These are phyloP conservation scores for Larix kaempferi DNA, from an alignment of 75 land plant genomes.

Conservation along the genomic window DNA sequence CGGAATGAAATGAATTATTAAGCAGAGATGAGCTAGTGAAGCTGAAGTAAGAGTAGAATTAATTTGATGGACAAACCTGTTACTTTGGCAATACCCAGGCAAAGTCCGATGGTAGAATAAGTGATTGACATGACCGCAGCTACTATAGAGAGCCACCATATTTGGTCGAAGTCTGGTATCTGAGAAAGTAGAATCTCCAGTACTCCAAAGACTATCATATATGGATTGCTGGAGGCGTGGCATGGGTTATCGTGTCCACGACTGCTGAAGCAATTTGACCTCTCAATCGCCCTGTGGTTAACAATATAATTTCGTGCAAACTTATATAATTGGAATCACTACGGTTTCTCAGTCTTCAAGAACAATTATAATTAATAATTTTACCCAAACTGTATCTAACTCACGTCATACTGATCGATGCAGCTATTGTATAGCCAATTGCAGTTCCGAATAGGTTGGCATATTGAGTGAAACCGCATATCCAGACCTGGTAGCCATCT, in stretches of 20 bases:
- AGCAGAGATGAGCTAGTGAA: too few relatives aligned
- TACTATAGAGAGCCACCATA: slow-evolving; percentile 64
- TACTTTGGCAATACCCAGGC: slow-evolving; percentile 50
- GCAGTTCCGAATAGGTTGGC: slow-evolving; percentile 57
- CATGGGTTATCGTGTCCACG: slow-evolving; percentile 27
- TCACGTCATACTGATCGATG: slow-evolving; percentile 71
- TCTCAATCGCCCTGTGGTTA: slow-evolving; percentile 42
- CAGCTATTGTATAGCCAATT: slow-evolving; percentile 65
- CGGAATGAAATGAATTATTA: too few relatives aligned
- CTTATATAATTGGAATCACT: not conserved
- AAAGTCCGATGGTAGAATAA: slow-evolving; percentile 54
- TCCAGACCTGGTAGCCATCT: slow-evolving; percentile 31
- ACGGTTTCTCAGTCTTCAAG: too few relatives aligned
- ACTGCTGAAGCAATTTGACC: slow-evolving; percentile 49
- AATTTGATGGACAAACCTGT: slow-evolving; percentile 19
- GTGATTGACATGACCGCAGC: slow-evolving; percentile 69
- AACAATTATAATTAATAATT: not conserved
- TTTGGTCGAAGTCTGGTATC: slow-evolving; percentile 52
- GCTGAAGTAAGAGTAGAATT: too few relatives aligned
- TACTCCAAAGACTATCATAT: slow-evolving; percentile 55
- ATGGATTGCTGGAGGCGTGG: slow-evolving; percentile 35
- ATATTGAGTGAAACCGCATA: slow-evolving; percentile 46
- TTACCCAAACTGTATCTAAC: not conserved
- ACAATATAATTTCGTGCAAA: not conserved
- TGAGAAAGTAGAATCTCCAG: slow-evolving; percentile 44